phyloP scores from a whole-genome alignment of 177 flowering plant species.

The Vitis hybrid region DNA sequence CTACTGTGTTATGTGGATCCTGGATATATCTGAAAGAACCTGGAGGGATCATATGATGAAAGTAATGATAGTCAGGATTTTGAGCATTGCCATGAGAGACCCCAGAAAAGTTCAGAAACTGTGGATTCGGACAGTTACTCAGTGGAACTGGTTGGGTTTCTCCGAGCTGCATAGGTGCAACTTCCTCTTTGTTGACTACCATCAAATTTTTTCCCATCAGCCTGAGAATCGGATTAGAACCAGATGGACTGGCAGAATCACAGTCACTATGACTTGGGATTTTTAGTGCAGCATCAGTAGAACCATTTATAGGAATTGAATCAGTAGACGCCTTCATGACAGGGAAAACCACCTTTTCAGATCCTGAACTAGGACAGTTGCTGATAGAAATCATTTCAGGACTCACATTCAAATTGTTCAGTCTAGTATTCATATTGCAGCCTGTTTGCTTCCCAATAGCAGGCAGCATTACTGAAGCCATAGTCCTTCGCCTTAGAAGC shows the following conservation, averaged over 20 bases:
- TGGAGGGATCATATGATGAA: slow-evolving; percentile 22
- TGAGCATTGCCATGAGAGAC: slow-evolving; percentile 19
- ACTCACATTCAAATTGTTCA: slow-evolving; percentile 15
- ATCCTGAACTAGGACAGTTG: slow-evolving; percentile 17
- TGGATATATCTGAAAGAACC: slow-evolving; percentile 23
- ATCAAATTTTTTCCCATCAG: slow-evolving; percentile 89
- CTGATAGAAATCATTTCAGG: slow-evolving; percentile 26
- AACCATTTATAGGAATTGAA: slow-evolving; percentile 17
- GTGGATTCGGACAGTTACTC: slow-evolving; percentile 18
- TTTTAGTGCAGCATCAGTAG: slow-evolving; percentile 26
- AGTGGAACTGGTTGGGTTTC: slow-evolving; percentile 15
- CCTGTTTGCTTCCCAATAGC: slow-evolving; percentile 29
- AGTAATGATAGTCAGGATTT: slow-evolving; percentile 23
- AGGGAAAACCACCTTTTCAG: slow-evolving; percentile 26
- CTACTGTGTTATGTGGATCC: slow-evolving; percentile 14
- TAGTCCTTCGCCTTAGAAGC: slow-evolving; percentile 29
- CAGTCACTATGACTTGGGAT: slow-evolving; percentile 29
- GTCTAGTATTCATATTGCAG: slow-evolving; percentile 7
- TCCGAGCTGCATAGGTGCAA: slow-evolving; percentile 24
- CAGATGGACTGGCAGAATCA: slow-evolving; percentile 41
- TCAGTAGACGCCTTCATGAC: slow-evolving; percentile 17
- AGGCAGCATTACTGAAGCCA: slow-evolving; percentile 26
- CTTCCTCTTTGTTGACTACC: slow-evolving; percentile 68
- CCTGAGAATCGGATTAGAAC: slow-evolving; percentile 64
- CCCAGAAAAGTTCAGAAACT: slow-evolving; percentile 19